Percentiles rank a stretch among this genome's conserved stretches.
These are phyloP conservation scores for Chaetomiaceae sp. DNA, from an alignment of 2,329 filamentous ascomycete genomes.

Conservation along the genomic window DNA sequence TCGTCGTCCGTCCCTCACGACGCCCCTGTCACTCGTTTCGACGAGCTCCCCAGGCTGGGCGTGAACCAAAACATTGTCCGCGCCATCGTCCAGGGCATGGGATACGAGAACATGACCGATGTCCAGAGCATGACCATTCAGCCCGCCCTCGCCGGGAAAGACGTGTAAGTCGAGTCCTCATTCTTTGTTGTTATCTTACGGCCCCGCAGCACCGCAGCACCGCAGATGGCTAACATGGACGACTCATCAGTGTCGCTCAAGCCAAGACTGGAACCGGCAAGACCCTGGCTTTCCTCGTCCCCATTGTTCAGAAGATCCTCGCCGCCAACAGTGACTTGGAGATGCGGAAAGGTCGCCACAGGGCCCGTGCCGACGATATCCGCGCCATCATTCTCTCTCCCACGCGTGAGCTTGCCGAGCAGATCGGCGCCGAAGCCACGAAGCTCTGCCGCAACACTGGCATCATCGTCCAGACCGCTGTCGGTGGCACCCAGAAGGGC, in stretches of 20 bases:
- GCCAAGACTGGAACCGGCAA: conserved; percentile 97
- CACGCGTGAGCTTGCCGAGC: conserved; percentile 74
- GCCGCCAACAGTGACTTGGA: conserved; percentile 54
- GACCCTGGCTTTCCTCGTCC: conserved; percentile 87
- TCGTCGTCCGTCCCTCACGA: conserved; percentile 12
- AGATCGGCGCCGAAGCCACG: conserved; percentile 74
- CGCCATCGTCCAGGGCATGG: conserved; percentile 67
- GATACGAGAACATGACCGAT: conserved; percentile 81
- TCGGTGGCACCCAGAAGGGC: conserved; percentile 81
- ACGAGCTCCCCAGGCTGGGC: conserved; percentile 40
- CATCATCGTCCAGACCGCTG: conserved; percentile 68
- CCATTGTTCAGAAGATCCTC: conserved; percentile 76
- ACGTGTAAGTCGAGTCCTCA: conserved; percentile 59
- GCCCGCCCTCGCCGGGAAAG: conserved; percentile 70
- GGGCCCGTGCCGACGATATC: conserved; percentile 51
- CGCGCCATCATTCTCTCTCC: conserved; percentile 70
- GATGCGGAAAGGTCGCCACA: conserved; percentile 39
- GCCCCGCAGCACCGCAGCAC: too few species aligned
- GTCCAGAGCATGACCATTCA: conserved; percentile 83
- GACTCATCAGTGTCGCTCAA: conserved; percentile 67
- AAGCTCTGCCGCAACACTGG: conserved; percentile 62
- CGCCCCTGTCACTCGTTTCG: conserved; percentile 38
- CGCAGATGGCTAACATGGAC: conserved; percentile 24
- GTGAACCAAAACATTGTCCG: conserved; percentile 62
- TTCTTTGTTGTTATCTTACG: too few species aligned